Evolutionary conservation across 441 rosid genomes (phyloP).

Genomic region (Pelargonium citronellum): DNA sequence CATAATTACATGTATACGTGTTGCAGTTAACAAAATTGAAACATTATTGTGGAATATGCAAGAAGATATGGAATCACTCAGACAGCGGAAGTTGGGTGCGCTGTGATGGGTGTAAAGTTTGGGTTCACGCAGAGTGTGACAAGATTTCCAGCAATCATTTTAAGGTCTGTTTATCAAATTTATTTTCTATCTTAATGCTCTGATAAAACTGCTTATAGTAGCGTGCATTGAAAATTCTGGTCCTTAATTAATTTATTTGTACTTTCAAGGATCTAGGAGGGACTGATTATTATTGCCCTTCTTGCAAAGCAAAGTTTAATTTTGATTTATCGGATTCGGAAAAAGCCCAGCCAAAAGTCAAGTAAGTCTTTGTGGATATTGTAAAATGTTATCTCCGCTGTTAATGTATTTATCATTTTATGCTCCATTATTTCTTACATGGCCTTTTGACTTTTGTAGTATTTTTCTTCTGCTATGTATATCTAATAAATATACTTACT

Average conservation of each 20-base stretch:
- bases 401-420: neutral
- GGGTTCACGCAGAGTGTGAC: slow-evolving; percentile 92
- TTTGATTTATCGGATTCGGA: slow-evolving; percentile 93
- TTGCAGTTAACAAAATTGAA: slow-evolving; percentile 77
- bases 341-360: slow-evolving; percentile 50
- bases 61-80: slow-evolving; percentile 70
- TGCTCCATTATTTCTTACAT: neutral
- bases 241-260: slow-evolving; percentile 24
- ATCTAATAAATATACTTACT: slow-evolving; percentile 23
- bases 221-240: slow-evolving; percentile 14
- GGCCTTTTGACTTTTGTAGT: slow-evolving; percentile 10
- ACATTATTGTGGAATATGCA: slow-evolving; percentile 85
- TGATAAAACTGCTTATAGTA: slow-evolving; percentile 18
- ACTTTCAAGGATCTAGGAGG: slow-evolving; percentile 58
- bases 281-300: slow-evolving; percentile 81
- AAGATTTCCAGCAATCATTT: slow-evolving; percentile 66
- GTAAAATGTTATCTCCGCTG: too few species aligned
- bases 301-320: slow-evolving; percentile 81
- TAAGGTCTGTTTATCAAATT: slow-evolving; percentile 47
- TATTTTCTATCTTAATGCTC: slow-evolving; percentile 20
- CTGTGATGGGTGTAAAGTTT: slow-evolving; percentile 89
- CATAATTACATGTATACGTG: slow-evolving; percentile 13
- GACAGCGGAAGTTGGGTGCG: slow-evolving; percentile 96
- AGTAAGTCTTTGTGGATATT: slow-evolving; percentile 34
- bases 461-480: slow-evolving; percentile 10